Base-by-base conservation (phyloP, 352 stramenopile species). In the Pythium grandisporangium region DNA sequence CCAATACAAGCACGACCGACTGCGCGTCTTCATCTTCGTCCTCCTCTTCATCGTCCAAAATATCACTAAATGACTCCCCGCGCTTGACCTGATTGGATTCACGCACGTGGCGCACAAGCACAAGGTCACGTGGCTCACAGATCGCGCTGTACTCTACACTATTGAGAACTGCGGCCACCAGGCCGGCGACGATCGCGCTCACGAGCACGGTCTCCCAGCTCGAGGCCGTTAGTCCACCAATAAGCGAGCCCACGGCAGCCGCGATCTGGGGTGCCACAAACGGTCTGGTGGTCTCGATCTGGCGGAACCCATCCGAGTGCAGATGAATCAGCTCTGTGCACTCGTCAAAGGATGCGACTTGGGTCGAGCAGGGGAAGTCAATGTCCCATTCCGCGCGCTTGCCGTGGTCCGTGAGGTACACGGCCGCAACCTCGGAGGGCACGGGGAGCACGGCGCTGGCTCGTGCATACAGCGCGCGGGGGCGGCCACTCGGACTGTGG, bases 371-470 rank as follows among this genome's bases (percentile, higher is more conserved):
- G 0, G 74, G 75, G 37, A 91, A 91, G 30, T 88, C 72, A 6
- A 81, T 36, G 39, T 91, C 78, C 78, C 78, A 91, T 13, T 88
- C 74, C n/a, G 66, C 58, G 12, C 78, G 74, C 49, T 76, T 77
- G 5, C 54, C 55, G 41, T 88, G 70, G 39, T 91, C 78, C 2
- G 66, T 53, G 21, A 91, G 57, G 33, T 85, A 61, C 32, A 66
- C 69, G 13, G 70, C 63, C 2, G 58, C 70, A n/a, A 87, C 67
- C 46, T 84, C 74, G 0, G 74, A 79, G 6, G 70, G 63, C 3
- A 88, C 72, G 0, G 70, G 70, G 1, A 91, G 39, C 23, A 85
- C 63, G n/a, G 71, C 55, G 29, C 78, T 84, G 3, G 69, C 78
- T 3, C 78, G 67, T 16, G 66, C 74, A 26, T 78, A 85, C 30